Evolutionary conservation across 768 basidiomycete genomes (phyloP).

Genomic region (Pleurotus platypus): DNA sequence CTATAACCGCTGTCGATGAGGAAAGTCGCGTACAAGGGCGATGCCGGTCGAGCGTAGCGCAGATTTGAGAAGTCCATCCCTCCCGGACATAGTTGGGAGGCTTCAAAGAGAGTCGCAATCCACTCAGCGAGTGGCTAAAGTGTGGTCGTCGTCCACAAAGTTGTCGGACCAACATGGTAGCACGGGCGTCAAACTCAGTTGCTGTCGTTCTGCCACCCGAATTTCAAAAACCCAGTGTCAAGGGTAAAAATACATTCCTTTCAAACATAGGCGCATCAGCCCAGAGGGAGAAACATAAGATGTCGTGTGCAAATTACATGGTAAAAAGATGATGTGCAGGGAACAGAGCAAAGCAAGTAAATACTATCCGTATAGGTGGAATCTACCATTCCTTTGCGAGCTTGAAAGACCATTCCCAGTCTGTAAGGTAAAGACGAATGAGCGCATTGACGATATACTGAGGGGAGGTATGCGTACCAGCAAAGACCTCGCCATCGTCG

Average conservation of each 20-base stretch:
- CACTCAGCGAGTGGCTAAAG: not conserved
- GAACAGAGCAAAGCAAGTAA: conserved; percentile 11
- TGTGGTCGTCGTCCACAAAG: conserved; percentile 2
- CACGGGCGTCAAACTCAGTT: not conserved
- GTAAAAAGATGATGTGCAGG: conserved; percentile 13
- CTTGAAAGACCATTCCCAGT: conserved; percentile 90
- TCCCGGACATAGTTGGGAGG: not conserved
- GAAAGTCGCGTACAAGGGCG: not conserved
- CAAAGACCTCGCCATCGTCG: conserved; percentile 80
- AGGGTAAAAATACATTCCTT: not conserved
- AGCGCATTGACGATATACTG: not conserved
- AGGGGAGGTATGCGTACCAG: conserved; percentile 45
- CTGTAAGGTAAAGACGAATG: conserved; percentile 25
- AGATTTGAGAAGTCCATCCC: not conserved
- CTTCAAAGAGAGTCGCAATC: not conserved
- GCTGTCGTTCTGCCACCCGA: not conserved
- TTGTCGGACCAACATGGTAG: conserved; percentile 3
- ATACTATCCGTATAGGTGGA: conserved; percentile 9
- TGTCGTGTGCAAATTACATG: conserved; percentile 13
- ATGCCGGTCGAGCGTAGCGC: not conserved
- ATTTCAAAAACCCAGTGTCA: not conserved
- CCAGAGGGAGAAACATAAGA: not conserved
- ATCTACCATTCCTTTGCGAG: conserved; percentile 86
- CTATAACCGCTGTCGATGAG: not conserved
- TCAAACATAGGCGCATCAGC: not conserved